These are phyloP conservation scores for Amniculicola lignicola DNA, from an alignment of 495 filamentous ascomycete species.

Conservation along the genomic window DNA sequence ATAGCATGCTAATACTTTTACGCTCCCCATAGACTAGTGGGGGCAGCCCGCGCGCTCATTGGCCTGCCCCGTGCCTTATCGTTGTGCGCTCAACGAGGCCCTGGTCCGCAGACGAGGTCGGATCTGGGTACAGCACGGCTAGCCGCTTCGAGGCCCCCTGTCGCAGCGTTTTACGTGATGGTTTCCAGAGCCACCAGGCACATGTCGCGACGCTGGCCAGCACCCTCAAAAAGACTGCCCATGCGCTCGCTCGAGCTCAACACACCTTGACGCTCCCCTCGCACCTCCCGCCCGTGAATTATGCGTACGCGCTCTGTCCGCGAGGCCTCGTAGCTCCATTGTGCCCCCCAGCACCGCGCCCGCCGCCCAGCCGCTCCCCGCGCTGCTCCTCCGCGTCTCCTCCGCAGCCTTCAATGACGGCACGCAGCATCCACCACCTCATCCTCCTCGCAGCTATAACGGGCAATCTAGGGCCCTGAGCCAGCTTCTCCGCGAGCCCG, in stretches of 20 bases:
- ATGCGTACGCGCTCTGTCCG: constrained; percentile 9
- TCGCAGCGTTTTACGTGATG: constrained; percentile 26
- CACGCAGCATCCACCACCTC: constrained; percentile 33
- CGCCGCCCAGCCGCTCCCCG: neutral
- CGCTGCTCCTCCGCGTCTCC: neutral
- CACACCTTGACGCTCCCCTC: neutral
- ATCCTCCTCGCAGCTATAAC: constrained; percentile 37
- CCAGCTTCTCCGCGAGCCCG: neutral
- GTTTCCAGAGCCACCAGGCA: constrained; percentile 21
- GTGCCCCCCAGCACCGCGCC: constrained; percentile 3
- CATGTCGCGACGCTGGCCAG: constrained; percentile 14
- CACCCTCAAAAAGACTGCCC: constrained; percentile 25
- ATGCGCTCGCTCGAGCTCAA: constrained; percentile 13
- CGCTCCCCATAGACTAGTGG: constrained; percentile 12
- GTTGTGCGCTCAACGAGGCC: neutral
- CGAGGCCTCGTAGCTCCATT: constrained; percentile 4
- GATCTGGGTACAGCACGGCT: neutral
- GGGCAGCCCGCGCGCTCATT: constrained; percentile 9
- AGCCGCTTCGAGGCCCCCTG: constrained; percentile 10
- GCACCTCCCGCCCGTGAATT: constrained; percentile 1
- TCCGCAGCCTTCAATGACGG: constrained; percentile 34
- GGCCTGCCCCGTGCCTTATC: constrained; percentile 18
- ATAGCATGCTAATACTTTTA: constrained; percentile 22
- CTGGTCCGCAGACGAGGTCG: neutral
- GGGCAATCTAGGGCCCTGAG: constrained; percentile 33